Conservation (phyloP, 108 stramenopile genomes). For the Nannochloropsis oceanica region DNA sequence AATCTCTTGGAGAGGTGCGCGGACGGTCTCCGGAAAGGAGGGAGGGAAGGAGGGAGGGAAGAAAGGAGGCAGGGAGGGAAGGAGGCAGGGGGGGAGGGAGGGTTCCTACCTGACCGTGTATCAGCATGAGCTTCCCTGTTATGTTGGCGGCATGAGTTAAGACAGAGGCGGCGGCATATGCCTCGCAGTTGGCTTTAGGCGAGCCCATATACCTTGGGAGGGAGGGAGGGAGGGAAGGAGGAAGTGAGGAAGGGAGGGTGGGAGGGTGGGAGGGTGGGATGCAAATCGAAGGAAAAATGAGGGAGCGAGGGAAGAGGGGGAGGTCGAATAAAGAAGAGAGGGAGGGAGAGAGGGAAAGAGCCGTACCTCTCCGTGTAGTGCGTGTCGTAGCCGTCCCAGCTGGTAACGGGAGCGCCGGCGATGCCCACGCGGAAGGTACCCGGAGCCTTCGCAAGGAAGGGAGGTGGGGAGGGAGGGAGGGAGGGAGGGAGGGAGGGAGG, state of each 20-base stretch:
- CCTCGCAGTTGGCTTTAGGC: too few species aligned
- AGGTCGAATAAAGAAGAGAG: slow-evolving; percentile 6
- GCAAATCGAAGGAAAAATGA: not conserved
- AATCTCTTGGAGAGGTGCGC: too few species aligned
- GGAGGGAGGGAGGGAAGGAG: too few species aligned
- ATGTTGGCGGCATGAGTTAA: slow-evolving; percentile 47
- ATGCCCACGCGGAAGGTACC: slow-evolving; percentile 68
- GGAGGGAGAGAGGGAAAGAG: slow-evolving; percentile 59
- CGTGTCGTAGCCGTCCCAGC: slow-evolving; percentile 89
- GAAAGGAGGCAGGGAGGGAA: too few species aligned
- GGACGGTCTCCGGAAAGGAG: too few species aligned
- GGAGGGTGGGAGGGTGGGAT: not conserved
- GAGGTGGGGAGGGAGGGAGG: too few species aligned
- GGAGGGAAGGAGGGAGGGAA: too few species aligned
- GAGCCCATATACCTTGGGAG: too few species aligned
- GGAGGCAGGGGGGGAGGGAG: too few species aligned
- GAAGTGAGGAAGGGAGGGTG: not conserved
- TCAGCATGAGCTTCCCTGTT: slow-evolving; percentile 59
- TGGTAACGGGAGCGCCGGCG: slow-evolving; percentile 80
- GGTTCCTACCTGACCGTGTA: slow-evolving; percentile 87
- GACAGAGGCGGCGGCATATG: slow-evolving; percentile 10
- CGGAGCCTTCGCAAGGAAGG: too few species aligned
- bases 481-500: too few species aligned
- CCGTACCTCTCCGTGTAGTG: slow-evolving; percentile 92
- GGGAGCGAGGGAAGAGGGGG: not conserved